These are phyloP conservation scores for Starmera quercuum DNA, from an alignment of 805 yeast species.

Conservation along the genomic window DNA sequence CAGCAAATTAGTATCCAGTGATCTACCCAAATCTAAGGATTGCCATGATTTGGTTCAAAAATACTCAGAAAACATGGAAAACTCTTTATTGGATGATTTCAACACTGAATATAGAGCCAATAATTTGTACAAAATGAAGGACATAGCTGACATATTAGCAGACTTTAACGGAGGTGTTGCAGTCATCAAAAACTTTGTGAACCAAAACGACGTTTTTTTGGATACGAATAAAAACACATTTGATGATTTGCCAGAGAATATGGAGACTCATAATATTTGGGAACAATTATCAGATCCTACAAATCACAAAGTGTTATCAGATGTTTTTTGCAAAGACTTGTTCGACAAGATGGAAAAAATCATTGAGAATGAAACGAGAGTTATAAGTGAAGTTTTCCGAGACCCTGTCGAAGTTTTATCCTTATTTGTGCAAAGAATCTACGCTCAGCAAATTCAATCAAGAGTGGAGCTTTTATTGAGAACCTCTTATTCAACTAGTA, in stretches of 20 bases:
- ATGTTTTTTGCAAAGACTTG: slow-evolving; percentile 42
- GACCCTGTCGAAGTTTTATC: slow-evolving; percentile 59
- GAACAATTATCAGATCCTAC: slow-evolving; percentile 51
- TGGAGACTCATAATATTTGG: slow-evolving; percentile 49
- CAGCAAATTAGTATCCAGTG: slow-evolving; percentile 50
- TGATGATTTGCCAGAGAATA: slow-evolving; percentile 15
- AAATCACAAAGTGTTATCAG: slow-evolving; percentile 38
- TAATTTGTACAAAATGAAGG: slow-evolving; percentile 65
- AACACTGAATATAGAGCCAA: slow-evolving; percentile 65
- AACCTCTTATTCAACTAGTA: slow-evolving; percentile 53
- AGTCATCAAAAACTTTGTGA: slow-evolving; percentile 75
- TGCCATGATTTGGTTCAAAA: slow-evolving; percentile 45
- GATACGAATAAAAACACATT: slow-evolving; percentile 23
- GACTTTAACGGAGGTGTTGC: slow-evolving; percentile 81
- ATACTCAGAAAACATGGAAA: slow-evolving; percentile 73
- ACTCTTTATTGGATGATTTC: slow-evolving; percentile 58
- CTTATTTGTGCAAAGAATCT: slow-evolving; percentile 65
- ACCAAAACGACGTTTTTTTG: slow-evolving; percentile 65
- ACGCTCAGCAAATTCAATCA: slow-evolving; percentile 61
- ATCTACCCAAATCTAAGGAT: slow-evolving; percentile 33
- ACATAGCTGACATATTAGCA: slow-evolving; percentile 63
- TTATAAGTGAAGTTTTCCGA: slow-evolving; percentile 67
- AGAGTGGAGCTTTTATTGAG: slow-evolving; percentile 51
- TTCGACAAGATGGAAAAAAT: slow-evolving; percentile 51
- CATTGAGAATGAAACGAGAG: slow-evolving; percentile 63